Conservation (phyloP, 768 basidiomycete species). For the Mycena galopus region DNA sequence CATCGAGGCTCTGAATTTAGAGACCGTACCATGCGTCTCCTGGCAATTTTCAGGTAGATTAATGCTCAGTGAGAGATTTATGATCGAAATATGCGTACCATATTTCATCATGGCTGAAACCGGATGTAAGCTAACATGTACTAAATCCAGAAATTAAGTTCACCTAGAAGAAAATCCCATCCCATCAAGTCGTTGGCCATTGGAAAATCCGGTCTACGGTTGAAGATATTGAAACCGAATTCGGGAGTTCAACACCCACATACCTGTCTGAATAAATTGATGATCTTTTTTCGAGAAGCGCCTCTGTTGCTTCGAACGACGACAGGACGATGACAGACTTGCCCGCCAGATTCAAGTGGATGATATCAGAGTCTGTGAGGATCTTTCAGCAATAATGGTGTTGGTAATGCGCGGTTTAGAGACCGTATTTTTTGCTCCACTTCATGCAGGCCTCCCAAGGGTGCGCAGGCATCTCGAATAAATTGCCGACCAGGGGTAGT, state of each 20-base stretch:
- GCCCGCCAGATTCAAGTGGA: neutral
- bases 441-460: no score
- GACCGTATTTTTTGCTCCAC: no score
- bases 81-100: neutral
- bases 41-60: neutral
- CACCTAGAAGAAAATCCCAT: no score
- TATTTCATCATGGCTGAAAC: neutral
- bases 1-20: no score
- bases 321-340: neutral
- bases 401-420: no score
- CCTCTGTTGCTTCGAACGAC: neutral
- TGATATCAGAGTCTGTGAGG: neutral
- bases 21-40: neutral
- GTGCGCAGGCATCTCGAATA: slow-evolving; percentile 53
- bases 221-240: no score
- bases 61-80: neutral
- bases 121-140: no score
- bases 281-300: neutral
- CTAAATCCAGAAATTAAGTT: neutral
- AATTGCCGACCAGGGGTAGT: slow-evolving; percentile 59
- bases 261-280: neutral
- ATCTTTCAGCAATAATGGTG: no score
- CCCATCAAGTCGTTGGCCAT: no score
- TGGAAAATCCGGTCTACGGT: no score
- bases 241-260: neutral